Evolutionary conservation across 257 asterid genomes (phyloP).

Genomic region (Ballota nigra): DNA sequence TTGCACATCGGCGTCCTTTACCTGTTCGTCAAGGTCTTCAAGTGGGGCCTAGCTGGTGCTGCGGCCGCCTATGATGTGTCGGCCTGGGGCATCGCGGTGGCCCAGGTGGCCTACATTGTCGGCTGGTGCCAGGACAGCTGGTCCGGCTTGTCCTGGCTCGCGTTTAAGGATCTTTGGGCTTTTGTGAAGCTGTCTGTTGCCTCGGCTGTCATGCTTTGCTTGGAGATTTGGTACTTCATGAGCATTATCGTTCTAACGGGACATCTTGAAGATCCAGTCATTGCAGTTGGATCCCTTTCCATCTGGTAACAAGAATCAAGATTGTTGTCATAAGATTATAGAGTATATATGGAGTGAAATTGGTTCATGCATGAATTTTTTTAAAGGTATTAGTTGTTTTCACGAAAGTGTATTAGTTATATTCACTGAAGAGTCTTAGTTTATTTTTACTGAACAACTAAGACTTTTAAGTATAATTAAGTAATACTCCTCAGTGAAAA

Average conservation of each 20-base stretch:
- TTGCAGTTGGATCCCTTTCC: conserved; percentile 94
- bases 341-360: too few relatives aligned
- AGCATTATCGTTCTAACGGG: conserved; percentile 91
- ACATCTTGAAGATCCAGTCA: conserved; percentile 81
- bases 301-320: conserved; percentile 57
- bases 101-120: conserved; percentile 66
- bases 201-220: conserved; percentile 90
- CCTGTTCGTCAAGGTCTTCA: conserved; percentile 55
- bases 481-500: too few relatives aligned
- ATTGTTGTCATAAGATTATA: background rate
- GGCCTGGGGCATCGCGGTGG: conserved; percentile 72
- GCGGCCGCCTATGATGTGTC: conserved; percentile 84
- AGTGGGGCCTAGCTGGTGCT: conserved; percentile 91
- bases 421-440: too few relatives aligned
- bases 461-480: too few relatives aligned
- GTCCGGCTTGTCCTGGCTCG: conserved; percentile 76
- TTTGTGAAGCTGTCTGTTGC: conserved; percentile 72
- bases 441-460: too few relatives aligned
- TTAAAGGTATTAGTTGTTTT: too few relatives aligned
- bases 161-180: conserved; percentile 70
- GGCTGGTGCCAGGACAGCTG: conserved; percentile 90
- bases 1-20: conserved; percentile 47
- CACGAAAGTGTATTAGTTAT: too few relatives aligned
- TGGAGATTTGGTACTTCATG: conserved; percentile 99
- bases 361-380: too few relatives aligned